A percentile compares a stretch with the other conserved stretches of the same genome.
phyloP scores from a whole-genome alignment of 257 asterid genomes.

The Solanum bulbocastanum region DNA sequence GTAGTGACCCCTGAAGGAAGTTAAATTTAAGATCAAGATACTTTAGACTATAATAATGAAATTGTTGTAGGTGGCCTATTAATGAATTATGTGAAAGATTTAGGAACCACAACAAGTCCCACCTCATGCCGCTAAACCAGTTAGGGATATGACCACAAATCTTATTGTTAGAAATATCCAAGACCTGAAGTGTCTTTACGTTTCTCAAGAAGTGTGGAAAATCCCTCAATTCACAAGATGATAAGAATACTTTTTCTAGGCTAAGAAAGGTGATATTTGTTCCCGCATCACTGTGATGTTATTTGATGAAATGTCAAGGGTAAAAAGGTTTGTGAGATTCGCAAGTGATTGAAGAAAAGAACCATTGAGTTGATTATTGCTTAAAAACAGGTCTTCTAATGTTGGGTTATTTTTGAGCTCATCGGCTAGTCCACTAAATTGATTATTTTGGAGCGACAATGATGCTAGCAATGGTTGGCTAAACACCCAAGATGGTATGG shows the following conservation, averaged over 20 bases:
- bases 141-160: background rate
- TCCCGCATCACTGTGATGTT: background rate
- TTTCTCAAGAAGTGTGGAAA: background rate
- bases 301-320: background rate
- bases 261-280: background rate
- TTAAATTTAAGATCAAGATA: background rate
- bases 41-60: background rate
- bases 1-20: background rate
- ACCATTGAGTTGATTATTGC: background rate
- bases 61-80: background rate
- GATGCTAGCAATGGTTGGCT: no score
- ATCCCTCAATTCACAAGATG: background rate
- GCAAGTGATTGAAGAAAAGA: background rate
- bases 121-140: background rate
- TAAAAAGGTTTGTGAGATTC: background rate
- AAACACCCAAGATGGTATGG: background rate
- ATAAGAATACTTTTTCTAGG: accelerated
- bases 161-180: background rate
- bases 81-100: background rate
- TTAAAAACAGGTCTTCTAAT: background rate
- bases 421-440: background rate
- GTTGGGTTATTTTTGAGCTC: background rate
- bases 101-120: background rate
- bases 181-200: accelerated
- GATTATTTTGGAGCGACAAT: no score